These are phyloP conservation scores for Diutina pseudorugosa DNA, from an alignment of 1,139 yeast species.

Conservation along the genomic window DNA sequence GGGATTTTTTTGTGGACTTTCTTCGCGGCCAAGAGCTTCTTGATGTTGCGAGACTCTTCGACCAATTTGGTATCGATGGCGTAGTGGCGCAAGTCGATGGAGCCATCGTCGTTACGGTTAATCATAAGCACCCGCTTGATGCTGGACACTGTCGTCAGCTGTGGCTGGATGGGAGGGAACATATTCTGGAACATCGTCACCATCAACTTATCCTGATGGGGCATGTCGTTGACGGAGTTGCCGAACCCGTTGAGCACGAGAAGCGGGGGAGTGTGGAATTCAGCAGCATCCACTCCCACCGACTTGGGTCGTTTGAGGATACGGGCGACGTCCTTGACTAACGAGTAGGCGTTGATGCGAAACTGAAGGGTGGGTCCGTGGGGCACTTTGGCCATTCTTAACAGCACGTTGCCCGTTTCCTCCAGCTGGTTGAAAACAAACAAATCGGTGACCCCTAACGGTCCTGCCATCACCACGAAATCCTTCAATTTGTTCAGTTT, in stretches of 20 bases:
- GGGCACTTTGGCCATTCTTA: constrained; percentile 81
- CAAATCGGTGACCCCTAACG: constrained; percentile 83
- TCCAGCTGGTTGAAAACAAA: constrained; percentile 78
- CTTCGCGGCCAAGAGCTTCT: constrained; percentile 61
- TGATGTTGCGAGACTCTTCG: constrained; percentile 71
- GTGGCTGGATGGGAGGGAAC: constrained; percentile 90
- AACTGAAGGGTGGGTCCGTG: constrained; percentile 91
- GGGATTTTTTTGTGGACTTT: constrained; percentile 60
- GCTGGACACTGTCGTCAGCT: constrained; percentile 54
- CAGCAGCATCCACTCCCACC: constrained; percentile 48
- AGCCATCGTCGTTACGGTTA: constrained; percentile 56
- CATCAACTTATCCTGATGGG: constrained; percentile 64
- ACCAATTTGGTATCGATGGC: constrained; percentile 80
- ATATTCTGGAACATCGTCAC: constrained; percentile 90
- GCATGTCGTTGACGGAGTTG: constrained; percentile 39
- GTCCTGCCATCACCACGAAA: constrained; percentile 94
- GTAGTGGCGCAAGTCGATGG: constrained; percentile 80
- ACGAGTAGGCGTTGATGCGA: constrained; percentile 61
- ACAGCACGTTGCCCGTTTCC: constrained; percentile 64
- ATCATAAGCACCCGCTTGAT: constrained; percentile 81
- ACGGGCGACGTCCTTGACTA: constrained; percentile 70
- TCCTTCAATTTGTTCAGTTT: constrained; percentile 80
- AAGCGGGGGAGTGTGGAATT: constrained; percentile 71
- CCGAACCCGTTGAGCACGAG: constrained; percentile 81
- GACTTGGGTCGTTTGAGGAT: constrained; percentile 62